Base-by-base conservation (phyloP, 345 rosid genomes). In the Abelmoschus esculentus region DNA sequence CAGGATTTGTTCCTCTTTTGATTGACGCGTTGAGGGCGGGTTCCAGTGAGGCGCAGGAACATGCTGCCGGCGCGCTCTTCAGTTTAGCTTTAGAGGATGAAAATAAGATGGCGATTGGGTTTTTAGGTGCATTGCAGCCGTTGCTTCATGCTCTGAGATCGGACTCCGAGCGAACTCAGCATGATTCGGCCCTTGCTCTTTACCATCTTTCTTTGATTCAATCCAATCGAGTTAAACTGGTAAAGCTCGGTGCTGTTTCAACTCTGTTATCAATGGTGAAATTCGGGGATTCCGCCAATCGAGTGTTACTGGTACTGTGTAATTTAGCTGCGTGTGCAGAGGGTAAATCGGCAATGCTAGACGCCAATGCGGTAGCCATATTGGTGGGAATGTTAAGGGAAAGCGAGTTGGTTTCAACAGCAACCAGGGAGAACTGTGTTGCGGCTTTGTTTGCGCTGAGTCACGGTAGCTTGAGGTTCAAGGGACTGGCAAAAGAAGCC, bases 321-420 rank as follows among this genome's bases (percentile, higher is more conserved):
- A 56, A 56, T 26, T 56, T 56, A 56, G 61, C 61, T 56, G 15
- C 32, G 2, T 56, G 34, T 5, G 3, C 61, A 14, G 61, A 56
- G 15, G 61, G 61, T n/a, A 56, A 22, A 10, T 56, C 61, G 1
- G 61, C 34, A 6, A 56, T 56, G 61, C 61, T 56, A 34, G 61
- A 56, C 32, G 61, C 61, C n/a, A 56, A 56, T 56, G 61, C 61
- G 34, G 61, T 56, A 10, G 61, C 61, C 34, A 56, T 56, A 56
- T 26, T 56, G 6, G 15, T 56, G 6, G 61, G 61, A 56, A 56
- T 56, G 61, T 26, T 56, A 29, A 56, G 61, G 32, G 61, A 56
- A 26, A 26, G 61, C 15, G 61, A 56, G 34, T 10, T 26, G 32
- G 61, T 56, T 22, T 26, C 32, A 32, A 56, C 28, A 7, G 61